Conservation (phyloP, 1,284 basidiomycete species). For the Irpex sp. region DNA sequence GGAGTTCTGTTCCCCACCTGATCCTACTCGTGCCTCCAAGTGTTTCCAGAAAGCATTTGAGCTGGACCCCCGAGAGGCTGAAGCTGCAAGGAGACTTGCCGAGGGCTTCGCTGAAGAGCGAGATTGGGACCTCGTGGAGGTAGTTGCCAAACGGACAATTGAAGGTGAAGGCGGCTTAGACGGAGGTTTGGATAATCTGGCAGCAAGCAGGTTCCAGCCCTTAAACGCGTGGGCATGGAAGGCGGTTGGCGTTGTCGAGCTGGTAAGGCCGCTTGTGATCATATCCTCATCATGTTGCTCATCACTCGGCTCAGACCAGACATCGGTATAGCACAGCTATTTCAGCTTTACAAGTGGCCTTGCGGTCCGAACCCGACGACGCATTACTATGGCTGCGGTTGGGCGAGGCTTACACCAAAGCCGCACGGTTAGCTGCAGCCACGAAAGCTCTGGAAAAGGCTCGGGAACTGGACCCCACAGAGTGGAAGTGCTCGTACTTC, state of each 20-base stretch:
- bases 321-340: slow-evolving; percentile 79
- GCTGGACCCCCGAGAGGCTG: slow-evolving; percentile 84
- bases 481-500: slow-evolving; percentile 86
- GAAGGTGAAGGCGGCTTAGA: slow-evolving; percentile 86
- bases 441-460: slow-evolving; percentile 84
- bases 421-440: slow-evolving; percentile 87
- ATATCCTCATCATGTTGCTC: slow-evolving; percentile 6
- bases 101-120: slow-evolving; percentile 89
- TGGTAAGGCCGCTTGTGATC: slow-evolving; percentile 50
- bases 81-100: slow-evolving; percentile 83
- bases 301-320: slow-evolving; percentile 50
- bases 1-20: slow-evolving; percentile 67
- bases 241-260: slow-evolving; percentile 89
- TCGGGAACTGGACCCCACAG: slow-evolving; percentile 60
- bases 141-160: slow-evolving; percentile 88
- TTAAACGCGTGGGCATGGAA: slow-evolving; percentile 98
- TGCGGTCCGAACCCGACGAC: slow-evolving; percentile 81
- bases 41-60: slow-evolving; percentile 99
- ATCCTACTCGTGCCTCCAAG: slow-evolving; percentile 84
- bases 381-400: slow-evolving; percentile 83
- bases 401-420: slow-evolving; percentile 88
- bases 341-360: slow-evolving; percentile 83
- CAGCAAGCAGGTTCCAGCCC: slow-evolving; percentile 57
- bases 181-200: slow-evolving; percentile 49
- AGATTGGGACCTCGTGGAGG: slow-evolving; percentile 96